Evolutionary conservation across 345 rosid genomes (phyloP), one percentile per base, ranked within the genome.

Genomic region (Hibiscus trionum): DNA sequence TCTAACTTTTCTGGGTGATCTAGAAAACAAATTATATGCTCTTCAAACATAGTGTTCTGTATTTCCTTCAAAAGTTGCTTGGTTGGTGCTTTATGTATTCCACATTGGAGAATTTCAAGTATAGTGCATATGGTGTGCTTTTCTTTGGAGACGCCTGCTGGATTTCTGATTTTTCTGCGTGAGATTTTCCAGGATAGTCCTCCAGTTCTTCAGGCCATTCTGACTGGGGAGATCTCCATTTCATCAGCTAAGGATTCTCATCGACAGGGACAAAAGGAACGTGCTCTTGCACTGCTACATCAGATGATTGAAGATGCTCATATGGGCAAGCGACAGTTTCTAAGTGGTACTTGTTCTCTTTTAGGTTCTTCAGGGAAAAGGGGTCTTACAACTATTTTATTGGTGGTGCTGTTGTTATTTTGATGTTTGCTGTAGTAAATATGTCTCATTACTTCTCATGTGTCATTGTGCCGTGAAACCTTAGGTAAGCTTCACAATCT

Each of bases 221-320:
- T 94, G 72, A 75, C 82, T 64, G 95, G 98, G 76, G 92, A 90
- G 72, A 83, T 78, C 39, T 67, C 82, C 52, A 39, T 84, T 66
- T 83, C 88, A 60, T 85, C 90, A 50, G 80, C 84, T 35, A 88
- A 80, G 76, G 95, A 94, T 76, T 81, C 91, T 78, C 90, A 81
- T 62, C 85, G 89, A 71, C 95, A 79, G 67, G 97, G 93, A 66
- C 95, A 91, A 82, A 86, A 82, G 80, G 96, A 94, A 80, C 97
- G 96, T 66, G 86, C 96, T 74, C 93, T 94, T 83, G 91, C 86
- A 64, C 81, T 88, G 87, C 87, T 94, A 49, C 91, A 90, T 79
- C 96, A 91, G 85, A 94, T 94, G 96, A 88, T 94, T 82, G 90
- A 94, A 82, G 98, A 91, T 86, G 98, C 98, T 79, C 95, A 94